Percentiles rank a stretch among this genome's conserved stretches.
These are phyloP conservation scores for Magnusiomyces suaveolens DNA, from an alignment of 1,139 yeast species.

Conservation along the genomic window DNA sequence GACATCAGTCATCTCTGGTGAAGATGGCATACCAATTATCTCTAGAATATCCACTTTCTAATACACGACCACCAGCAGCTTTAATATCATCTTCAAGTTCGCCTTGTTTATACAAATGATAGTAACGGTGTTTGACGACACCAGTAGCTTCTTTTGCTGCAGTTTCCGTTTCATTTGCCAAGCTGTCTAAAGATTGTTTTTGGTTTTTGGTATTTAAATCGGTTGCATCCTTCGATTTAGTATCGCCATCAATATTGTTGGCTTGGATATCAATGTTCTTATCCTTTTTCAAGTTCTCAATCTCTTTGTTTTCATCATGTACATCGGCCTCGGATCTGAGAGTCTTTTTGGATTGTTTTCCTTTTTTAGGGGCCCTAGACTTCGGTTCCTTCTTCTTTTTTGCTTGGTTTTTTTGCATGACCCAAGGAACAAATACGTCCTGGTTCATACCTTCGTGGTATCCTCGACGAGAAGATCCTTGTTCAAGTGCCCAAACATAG, in stretches of 20 bases:
- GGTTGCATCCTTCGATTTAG: no score
- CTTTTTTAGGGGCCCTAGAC: constrained; percentile 18
- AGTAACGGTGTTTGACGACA: constrained; percentile 65
- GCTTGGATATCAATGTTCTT: constrained; percentile 15
- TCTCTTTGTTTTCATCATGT: constrained; percentile 20
- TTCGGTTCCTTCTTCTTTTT: constrained; percentile 2
- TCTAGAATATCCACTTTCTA: constrained; percentile 73
- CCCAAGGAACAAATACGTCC: constrained; percentile 96
- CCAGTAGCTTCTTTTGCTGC: constrained; percentile 19
- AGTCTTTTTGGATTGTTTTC: constrained; percentile 16
- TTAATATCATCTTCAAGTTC: constrained; percentile 64
- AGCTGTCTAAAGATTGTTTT: not conserved
- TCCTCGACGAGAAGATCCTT: constrained; percentile 74
- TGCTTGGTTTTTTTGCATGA: constrained; percentile 38
- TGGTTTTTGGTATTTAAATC: no score
- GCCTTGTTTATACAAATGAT: constrained; percentile 76
- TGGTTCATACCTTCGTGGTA: constrained; percentile 86
- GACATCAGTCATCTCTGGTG: constrained; percentile 16
- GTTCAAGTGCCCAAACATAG: constrained; percentile 96
- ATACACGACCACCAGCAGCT: constrained; percentile 56
- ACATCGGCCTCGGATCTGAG: constrained; percentile 15
- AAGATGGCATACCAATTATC: constrained; percentile 89
- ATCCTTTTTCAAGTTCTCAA: constrained; percentile 15
- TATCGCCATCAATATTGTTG: no score
- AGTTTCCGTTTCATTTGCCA: constrained; percentile 18